Evolutionary conservation across 495 filamentous ascomycete species (phyloP).

Genomic region (Saxophila tyrrhenica): DNA sequence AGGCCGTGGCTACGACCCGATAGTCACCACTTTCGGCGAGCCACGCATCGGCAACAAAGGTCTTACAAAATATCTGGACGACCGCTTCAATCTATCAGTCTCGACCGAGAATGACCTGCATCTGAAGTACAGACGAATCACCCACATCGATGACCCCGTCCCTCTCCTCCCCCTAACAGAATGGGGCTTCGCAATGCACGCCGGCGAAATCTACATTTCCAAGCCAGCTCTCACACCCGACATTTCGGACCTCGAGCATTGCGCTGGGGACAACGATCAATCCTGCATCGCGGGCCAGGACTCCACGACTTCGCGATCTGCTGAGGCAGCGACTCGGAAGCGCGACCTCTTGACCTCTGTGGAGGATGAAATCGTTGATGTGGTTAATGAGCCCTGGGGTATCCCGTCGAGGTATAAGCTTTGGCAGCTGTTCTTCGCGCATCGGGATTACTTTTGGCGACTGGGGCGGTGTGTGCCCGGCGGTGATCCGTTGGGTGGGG

Average conservation of each 20-base stretch:
- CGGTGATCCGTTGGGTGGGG: conserved; percentile 61
- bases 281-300: conserved; percentile 53
- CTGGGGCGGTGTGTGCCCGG: conserved; percentile 82
- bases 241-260: conserved; percentile 55
- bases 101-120: conserved; percentile 26
- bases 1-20: conserved; percentile 54
- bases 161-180: conserved; percentile 73
- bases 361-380: conserved; percentile 6
- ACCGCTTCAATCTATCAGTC: conserved; percentile 40
- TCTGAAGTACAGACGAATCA: conserved; percentile 60
- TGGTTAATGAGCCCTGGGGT: conserved; percentile 29
- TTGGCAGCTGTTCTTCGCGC: conserved; percentile 88
- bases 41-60: conserved; percentile 70
- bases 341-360: conserved; percentile 10
- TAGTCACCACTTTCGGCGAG: conserved; percentile 87
- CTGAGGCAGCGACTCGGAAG: background rate
- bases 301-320: background rate
- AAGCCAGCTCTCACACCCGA: conserved; percentile 56
- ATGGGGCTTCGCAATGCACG: conserved; percentile 80
- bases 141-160: conserved; percentile 77
- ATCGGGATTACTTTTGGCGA: conserved; percentile 94
- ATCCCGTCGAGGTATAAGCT: conserved; percentile 57
- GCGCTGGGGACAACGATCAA: conserved; percentile 57
- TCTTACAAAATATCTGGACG: conserved; percentile 57
- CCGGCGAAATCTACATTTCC: conserved; percentile 75